Evolutionary conservation across 805 yeast genomes (phyloP).

Genomic region (Nakazawaea ambrosiae): DNA sequence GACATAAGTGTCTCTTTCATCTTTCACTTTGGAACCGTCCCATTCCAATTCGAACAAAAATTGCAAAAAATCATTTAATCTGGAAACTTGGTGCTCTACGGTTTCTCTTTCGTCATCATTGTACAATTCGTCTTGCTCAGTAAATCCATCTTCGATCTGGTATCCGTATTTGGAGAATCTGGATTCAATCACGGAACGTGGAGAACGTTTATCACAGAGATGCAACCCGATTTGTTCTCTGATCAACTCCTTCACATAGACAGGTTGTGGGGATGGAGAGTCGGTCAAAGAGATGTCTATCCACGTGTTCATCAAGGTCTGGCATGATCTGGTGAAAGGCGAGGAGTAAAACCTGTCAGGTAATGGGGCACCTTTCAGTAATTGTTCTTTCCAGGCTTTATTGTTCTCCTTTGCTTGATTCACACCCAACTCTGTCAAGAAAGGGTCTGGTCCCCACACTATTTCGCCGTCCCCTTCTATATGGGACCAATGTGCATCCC

Average conservation of each 20-base stretch:
- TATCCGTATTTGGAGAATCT: conserved; percentile 36
- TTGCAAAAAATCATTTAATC: conserved; percentile 41
- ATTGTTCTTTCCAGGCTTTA: conserved; percentile 34
- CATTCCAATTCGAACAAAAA: conserved; percentile 26
- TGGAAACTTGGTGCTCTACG: conserved; percentile 37
- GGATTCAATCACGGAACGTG: conserved; percentile 28
- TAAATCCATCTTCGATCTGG: conserved; percentile 33
- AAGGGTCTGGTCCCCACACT: conserved; percentile 56
- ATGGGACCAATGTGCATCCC: conserved; percentile 51
- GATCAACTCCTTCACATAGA: conserved; percentile 35
- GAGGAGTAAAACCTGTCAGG: conserved; percentile 52
- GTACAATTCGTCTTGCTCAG: conserved; percentile 44
- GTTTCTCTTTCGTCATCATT: conserved; percentile 40
- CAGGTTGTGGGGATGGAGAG: conserved; percentile 15
- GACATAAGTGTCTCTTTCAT: conserved; percentile 23
- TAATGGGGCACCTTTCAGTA: conserved; percentile 42
- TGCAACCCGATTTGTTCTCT: conserved; percentile 59
- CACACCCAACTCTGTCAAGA: conserved; percentile 46
- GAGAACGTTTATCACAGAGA: conserved; percentile 51
- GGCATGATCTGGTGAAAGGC: conserved; percentile 59
- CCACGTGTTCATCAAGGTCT: conserved; percentile 49
- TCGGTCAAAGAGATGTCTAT: conserved; percentile 26
- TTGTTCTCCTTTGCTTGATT: conserved; percentile 47
- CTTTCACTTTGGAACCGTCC: conserved; percentile 13
- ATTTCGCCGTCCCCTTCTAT: conserved; percentile 47